Evolutionary conservation across 352 stramenopile genomes (phyloP).

Genomic region (Globisporangium paddicum): DNA sequence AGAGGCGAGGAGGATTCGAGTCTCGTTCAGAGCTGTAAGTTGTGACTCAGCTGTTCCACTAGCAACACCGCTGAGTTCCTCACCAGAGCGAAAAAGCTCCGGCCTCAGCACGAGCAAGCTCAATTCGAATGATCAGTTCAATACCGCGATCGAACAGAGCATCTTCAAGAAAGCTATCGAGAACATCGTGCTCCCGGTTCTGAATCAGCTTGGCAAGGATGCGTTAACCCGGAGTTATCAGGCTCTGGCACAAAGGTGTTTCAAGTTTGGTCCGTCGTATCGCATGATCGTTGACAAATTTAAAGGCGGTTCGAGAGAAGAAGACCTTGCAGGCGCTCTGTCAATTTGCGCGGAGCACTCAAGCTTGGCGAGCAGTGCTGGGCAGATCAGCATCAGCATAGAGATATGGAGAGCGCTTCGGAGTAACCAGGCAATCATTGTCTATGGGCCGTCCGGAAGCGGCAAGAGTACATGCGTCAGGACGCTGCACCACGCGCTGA

Average conservation of each 20-base stretch:
- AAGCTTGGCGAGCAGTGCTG: conserved; percentile 6
- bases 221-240: conserved; percentile 2
- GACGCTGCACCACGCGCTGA: conserved; percentile 39
- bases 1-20: conserved; percentile 5
- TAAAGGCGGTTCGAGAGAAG: conserved; percentile 5
- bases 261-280: conserved; percentile 24
- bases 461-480: conserved; percentile 53
- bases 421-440: conserved; percentile 20
- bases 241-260: conserved; percentile 12
- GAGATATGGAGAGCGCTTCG: conserved; percentile 35
- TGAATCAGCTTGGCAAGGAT: neutral
- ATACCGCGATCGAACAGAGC: conserved; percentile 5
- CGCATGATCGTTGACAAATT: conserved; percentile 15
- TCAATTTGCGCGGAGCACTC: conserved; percentile 37
- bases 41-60: neutral
- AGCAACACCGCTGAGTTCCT: neutral
- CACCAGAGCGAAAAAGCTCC: neutral
- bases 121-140: neutral
- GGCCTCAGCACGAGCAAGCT: neutral
- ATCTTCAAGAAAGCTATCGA: conserved; percentile 9
- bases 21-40: neutral
- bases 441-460: conserved; percentile 30
- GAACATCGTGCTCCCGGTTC: neutral
- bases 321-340: conserved; percentile 38
- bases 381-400: conserved; percentile 25